A percentile compares a stretch with the other conserved stretches of the same genome.
phyloP scores from a whole-genome alignment of 2,329 filamentous ascomycete species.

The Aspergillus tubingensis region DNA sequence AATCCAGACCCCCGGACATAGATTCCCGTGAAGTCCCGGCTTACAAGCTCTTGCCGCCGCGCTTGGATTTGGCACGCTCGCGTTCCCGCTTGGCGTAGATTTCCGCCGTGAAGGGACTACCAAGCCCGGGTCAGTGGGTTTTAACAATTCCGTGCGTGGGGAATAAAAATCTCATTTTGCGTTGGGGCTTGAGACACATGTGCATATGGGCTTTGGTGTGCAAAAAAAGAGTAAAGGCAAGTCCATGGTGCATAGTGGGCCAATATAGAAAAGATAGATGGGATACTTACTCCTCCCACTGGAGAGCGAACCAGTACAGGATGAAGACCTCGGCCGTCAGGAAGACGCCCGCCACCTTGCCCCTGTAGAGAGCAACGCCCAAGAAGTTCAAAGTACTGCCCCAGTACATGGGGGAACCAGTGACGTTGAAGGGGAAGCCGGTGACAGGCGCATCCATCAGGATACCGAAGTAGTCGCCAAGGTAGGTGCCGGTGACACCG shows the following conservation, averaged over 20 bases:
- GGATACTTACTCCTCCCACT: slow-evolving; percentile 71
- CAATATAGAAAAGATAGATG: slow-evolving; percentile 3
- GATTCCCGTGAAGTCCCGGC: not conserved
- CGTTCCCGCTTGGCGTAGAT: slow-evolving; percentile 78
- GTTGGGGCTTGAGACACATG: not conserved
- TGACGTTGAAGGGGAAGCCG: slow-evolving; percentile 93
- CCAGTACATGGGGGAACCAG: slow-evolving; percentile 92
- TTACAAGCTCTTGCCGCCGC: slow-evolving; percentile 43
- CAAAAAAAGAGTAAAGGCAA: not conserved
- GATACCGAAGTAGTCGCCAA: slow-evolving; percentile 98
- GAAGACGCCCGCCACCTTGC: slow-evolving; percentile 81
- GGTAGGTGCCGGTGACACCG: slow-evolving; percentile 91
- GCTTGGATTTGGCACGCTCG: slow-evolving; percentile 41
- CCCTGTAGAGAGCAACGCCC: slow-evolving; percentile 79
- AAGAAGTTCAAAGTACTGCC: slow-evolving; percentile 91
- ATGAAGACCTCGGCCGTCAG: slow-evolving; percentile 73
- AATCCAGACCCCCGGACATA: not conserved
- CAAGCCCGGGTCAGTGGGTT: slow-evolving; percentile 16
- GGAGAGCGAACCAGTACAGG: slow-evolving; percentile 77
- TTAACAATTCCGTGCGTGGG: not conserved
- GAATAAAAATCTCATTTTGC: not conserved
- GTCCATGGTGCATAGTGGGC: not conserved
- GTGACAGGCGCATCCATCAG: slow-evolving; percentile 94
- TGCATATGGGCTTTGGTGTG: not conserved
- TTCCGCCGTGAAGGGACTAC: slow-evolving; percentile 77